Evolutionary conservation across 2,329 filamentous ascomycete species (phyloP), one percentile per base, ranked within the genome.

Genomic region (Parascedosporium putredinis): DNA sequence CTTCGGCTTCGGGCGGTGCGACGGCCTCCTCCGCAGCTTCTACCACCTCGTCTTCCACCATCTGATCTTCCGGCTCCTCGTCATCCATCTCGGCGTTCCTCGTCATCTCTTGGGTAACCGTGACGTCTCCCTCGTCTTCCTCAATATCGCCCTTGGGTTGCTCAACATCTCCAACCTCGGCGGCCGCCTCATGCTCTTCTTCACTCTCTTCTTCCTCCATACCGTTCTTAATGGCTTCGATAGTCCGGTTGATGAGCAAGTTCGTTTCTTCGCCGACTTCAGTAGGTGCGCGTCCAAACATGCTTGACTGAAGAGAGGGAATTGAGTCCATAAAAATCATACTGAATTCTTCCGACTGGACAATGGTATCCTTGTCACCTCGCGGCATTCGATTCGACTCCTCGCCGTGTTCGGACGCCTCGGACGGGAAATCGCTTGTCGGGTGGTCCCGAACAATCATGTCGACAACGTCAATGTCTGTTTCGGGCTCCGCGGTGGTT

Each of bases 311-410:
- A 50, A 78, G 64, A 0, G 74, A 76, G 2, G 72, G 73, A 16
- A 80, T 64, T 2, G 74, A 76, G 43, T 76, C 69, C 52, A 78
- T 69, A 27, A 75, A 74, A 50, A 79, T 79, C 74, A 79, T 79
- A 58, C 75, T 79, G 53, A 79, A 79, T 34, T 74, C 73, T 52
- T 79, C 76, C 14, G 65, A 70, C n/a, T 74, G 67, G 3, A 67
- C 66, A 44, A 74, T 67, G 0, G 67, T 74, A 46, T 75, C 65
- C 27, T 67, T 16, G 5, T 64, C 42, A 49, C 53, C 36, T 10
- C 18, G 10, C 12, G 2, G 14, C 8, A 6, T 8, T 10, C 36
- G 25, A n/a, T 8, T 27, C 34, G 8, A 25, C 31, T 25, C 44
- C 49, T 14, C 36, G 34, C 9, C 23, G 22, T 27, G 43, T 25